Evolutionary conservation across 345 rosid species (phyloP).

Genomic region (Gossypium rotundifolium): DNA sequence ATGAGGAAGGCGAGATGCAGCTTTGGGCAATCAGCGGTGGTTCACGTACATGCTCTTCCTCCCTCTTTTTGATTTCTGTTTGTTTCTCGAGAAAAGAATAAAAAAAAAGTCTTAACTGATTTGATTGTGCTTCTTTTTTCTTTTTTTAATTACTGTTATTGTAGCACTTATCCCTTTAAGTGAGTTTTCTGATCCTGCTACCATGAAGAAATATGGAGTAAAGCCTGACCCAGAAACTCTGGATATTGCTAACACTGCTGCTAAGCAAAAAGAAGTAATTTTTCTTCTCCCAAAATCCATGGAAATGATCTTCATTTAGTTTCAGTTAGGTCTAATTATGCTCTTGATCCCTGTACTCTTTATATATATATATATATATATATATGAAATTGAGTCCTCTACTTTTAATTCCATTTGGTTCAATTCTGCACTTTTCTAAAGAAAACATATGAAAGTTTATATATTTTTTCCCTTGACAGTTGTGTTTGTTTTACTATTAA

Average conservation of each 20-base stretch:
- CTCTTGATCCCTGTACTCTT: too few species aligned
- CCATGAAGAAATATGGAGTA: slow-evolving; percentile 6
- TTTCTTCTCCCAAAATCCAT: background rate
- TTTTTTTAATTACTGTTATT: background rate
- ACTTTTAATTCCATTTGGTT: too few species aligned
- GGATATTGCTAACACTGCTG: background rate
- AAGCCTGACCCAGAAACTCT: slow-evolving; percentile 5
- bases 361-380: too few species aligned
- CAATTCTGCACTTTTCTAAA: too few species aligned
- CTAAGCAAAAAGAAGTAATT: slow-evolving; percentile 1
- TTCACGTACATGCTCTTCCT: slow-evolving; percentile 41
- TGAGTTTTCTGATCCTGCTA: background rate
- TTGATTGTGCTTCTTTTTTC: background rate
- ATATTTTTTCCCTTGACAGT: too few species aligned
- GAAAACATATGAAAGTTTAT: too few species aligned
- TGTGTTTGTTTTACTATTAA: too few species aligned
- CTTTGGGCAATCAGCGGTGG: slow-evolving; percentile 93
- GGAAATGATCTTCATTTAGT: background rate
- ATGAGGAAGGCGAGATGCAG: slow-evolving; percentile 78
- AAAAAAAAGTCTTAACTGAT: background rate
- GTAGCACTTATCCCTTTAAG: slow-evolving; percentile 2
- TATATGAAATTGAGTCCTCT: too few species aligned
- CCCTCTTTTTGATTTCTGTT: background rate
- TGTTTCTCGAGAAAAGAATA: background rate
- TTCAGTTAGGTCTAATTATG: background rate